Percentiles rank a stretch among this genome's conserved stretches.
These are phyloP conservation scores for Physcomitrellopsis africana DNA, from an alignment of 225 moss, liverwort and hornwort species.

Conservation along the genomic window DNA sequence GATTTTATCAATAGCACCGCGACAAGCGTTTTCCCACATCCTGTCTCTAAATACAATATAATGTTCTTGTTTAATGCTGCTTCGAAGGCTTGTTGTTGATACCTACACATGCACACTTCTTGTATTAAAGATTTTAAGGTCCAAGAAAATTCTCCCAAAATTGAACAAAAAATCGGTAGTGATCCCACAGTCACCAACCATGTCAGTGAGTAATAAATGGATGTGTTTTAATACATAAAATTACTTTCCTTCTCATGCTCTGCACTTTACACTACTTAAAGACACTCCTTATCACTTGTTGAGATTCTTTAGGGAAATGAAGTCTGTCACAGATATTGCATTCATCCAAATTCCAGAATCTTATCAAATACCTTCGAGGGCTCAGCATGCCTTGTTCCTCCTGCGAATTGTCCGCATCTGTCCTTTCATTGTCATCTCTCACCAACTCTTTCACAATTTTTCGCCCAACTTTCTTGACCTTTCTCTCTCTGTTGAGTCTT, in stretches of 20 bases:
- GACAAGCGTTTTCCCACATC: slow-evolving; percentile 91
- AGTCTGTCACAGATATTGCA: background rate
- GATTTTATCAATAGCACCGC: slow-evolving; percentile 85
- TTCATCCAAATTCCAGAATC: background rate
- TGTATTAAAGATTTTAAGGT: background rate
- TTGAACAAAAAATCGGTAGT: background rate
- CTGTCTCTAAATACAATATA: slow-evolving; percentile 87
- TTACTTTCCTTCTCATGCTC: background rate
- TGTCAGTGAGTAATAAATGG: background rate
- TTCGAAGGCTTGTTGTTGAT: slow-evolving; percentile 80
- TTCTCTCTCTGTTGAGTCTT: slow-evolving; percentile 44
- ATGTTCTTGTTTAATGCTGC: slow-evolving; percentile 74
- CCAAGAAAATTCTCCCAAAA: background rate
- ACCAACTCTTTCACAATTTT: slow-evolving; percentile 43
- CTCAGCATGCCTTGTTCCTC: slow-evolving; percentile 37
- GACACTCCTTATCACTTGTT: no score
- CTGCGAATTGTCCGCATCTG: slow-evolving; percentile 1
- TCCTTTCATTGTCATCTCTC: slow-evolving; percentile 24
- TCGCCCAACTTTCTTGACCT: slow-evolving; percentile 47
- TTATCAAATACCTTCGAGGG: slow-evolving; percentile 47
- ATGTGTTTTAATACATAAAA: background rate
- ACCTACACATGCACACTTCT: slow-evolving; percentile 47
- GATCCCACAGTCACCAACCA: background rate
- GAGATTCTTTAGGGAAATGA: background rate
- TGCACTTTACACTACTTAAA: no score